Conservation (phyloP, 495 filamentous ascomycete species). For the Neurospora tetrasperma region DNA sequence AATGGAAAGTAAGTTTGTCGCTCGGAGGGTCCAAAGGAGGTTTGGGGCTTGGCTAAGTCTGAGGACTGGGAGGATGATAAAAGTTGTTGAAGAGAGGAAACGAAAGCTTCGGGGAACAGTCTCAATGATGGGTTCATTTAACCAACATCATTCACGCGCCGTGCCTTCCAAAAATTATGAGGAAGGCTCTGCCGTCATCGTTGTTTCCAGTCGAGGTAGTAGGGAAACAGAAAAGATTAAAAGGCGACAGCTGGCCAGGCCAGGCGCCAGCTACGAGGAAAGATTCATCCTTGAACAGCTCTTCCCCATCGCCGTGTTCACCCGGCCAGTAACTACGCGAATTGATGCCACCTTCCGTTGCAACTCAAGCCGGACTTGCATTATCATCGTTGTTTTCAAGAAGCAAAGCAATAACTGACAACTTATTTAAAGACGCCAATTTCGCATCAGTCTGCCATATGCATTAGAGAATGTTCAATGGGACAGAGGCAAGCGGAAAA, state of each 20-base stretch:
- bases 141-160: background rate
- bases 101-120: background rate
- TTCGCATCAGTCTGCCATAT: background rate
- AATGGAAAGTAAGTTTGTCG: background rate
- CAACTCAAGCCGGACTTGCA: background rate
- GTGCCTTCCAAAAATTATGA: background rate
- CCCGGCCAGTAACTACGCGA: background rate
- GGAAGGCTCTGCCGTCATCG: background rate
- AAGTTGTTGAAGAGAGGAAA: background rate
- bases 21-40: background rate
- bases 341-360: background rate
- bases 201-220: background rate
- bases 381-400: background rate
- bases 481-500: background rate
- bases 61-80: background rate
- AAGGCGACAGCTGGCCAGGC: background rate
- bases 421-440: background rate
- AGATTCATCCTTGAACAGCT: background rate
- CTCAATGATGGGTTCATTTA: background rate
- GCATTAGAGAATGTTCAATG: background rate
- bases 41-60: background rate
- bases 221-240: background rate
- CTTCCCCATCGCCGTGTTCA: background rate
- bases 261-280: background rate
- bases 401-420: background rate